Evolutionary conservation across 176 grass and related monocot genomes (phyloP).

Genomic region (Pontederia paniculata): DNA sequence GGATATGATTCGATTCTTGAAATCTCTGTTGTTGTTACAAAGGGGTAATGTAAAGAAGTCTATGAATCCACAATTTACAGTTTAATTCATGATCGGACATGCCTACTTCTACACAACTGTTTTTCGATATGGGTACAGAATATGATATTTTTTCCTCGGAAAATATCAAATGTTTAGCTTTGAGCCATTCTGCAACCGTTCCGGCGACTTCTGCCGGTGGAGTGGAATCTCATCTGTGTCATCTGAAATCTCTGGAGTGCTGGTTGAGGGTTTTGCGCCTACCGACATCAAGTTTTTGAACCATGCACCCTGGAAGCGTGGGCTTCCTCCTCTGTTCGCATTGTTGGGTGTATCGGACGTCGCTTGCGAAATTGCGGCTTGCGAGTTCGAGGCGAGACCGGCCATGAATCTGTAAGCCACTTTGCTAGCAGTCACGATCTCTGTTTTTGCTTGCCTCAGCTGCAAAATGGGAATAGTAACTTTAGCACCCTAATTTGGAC

Average conservation of each 20-base stretch:
- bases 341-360: slow-evolving; percentile 34
- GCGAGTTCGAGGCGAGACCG: slow-evolving; percentile 50
- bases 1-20: no score
- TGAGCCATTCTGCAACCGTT: slow-evolving; percentile 25
- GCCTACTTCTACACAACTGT: no score
- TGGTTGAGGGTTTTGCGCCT: slow-evolving; percentile 54
- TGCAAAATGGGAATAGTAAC: slow-evolving; percentile 21
- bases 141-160: no score
- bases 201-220: slow-evolving; percentile 28
- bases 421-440: slow-evolving; percentile 89
- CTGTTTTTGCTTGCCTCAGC: slow-evolving; percentile 96
- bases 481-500: not conserved
- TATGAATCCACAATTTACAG: no score
- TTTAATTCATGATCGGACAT: no score
- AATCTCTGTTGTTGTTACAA: no score
- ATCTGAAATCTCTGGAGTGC: slow-evolving; percentile 28
- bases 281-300: slow-evolving; percentile 64
- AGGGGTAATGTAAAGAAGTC: no score
- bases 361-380: slow-evolving; percentile 26
- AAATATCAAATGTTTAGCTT: not conserved
- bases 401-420: slow-evolving; percentile 98
- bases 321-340: slow-evolving; percentile 29
- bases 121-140: no score
- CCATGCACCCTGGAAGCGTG: slow-evolving; percentile 61
- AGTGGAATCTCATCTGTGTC: slow-evolving; percentile 22